Percentiles rank a stretch among this genome's conserved stretches.
Evolutionary conservation across 2,329 filamentous ascomycete species (phyloP).

Genomic region (Shiraia bambusicola): DNA sequence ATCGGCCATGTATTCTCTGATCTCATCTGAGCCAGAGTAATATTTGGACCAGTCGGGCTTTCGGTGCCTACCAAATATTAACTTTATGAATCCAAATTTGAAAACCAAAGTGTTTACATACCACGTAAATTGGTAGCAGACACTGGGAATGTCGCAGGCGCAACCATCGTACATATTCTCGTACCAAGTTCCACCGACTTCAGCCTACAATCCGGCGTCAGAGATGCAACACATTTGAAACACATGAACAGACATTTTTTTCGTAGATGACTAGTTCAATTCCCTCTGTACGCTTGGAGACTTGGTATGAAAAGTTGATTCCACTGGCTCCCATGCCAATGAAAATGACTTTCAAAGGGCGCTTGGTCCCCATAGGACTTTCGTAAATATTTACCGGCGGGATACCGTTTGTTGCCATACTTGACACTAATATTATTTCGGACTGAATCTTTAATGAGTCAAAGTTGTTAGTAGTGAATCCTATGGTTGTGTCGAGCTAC

Average conservation of each 20-base stretch:
- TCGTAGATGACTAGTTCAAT: constrained; percentile 1
- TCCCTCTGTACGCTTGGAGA: neutral
- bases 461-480: too few species aligned
- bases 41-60: neutral
- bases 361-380: neutral
- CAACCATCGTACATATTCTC: constrained; percentile 1
- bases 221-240: too few species aligned
- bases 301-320: neutral
- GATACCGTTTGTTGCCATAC: too few species aligned
- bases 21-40: constrained; percentile 49
- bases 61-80: neutral
- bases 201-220: neutral
- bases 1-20: constrained; percentile 49
- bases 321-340: constrained; percentile 1
- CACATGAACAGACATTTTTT: neutral
- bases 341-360: constrained; percentile 9
- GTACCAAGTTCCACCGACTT: constrained; percentile 3
- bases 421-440: too few species aligned
- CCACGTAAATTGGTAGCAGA: constrained; percentile 47
- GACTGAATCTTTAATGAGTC: too few species aligned
- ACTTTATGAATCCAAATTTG: neutral
- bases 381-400: neutral
- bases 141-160: constrained; percentile 2
- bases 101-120: constrained; percentile 46
- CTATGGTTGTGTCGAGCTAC: too few species aligned